A percentile compares a stretch with the other conserved stretches of the same genome.
Evolutionary conservation across 1,284 basidiomycete species (phyloP).

Genomic region (Malassezia furfur): DNA sequence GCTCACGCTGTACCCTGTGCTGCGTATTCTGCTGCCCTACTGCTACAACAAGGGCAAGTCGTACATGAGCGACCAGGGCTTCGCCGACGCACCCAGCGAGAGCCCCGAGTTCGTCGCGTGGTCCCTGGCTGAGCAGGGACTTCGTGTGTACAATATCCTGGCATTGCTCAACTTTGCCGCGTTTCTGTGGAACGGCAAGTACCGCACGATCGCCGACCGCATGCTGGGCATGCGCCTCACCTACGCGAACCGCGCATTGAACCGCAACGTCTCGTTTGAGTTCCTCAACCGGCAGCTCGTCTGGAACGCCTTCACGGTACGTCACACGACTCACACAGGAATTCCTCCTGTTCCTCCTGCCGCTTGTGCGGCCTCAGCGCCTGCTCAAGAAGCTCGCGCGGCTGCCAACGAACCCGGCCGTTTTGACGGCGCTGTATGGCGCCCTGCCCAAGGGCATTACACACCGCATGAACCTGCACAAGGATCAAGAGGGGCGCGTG

Average conservation of each 20-base stretch:
- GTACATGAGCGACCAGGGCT: constrained; percentile 69
- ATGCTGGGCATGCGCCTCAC: constrained; percentile 68
- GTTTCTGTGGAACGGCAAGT: constrained; percentile 82
- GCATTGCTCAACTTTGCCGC: constrained; percentile 67
- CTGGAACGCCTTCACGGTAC: constrained; percentile 92
- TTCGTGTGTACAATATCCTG: constrained; percentile 57
- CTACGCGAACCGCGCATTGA: constrained; percentile 62
- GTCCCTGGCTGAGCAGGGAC: constrained; percentile 61
- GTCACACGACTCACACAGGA: constrained; percentile 59
- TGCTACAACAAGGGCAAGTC: constrained; percentile 63
- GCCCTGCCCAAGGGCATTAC: constrained; percentile 26
- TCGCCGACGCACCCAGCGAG: constrained; percentile 60
- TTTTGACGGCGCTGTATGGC: constrained; percentile 42
- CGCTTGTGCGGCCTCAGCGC: constrained; percentile 64
- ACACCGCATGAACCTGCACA: constrained; percentile 25
- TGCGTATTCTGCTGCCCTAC: constrained; percentile 73
- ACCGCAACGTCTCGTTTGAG: constrained; percentile 86
- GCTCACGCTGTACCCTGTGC: constrained; percentile 56
- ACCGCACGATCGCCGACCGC: constrained; percentile 74
- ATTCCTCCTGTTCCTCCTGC: constrained; percentile 85
- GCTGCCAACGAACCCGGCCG: constrained; percentile 31
- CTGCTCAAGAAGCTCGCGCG: constrained; percentile 55
- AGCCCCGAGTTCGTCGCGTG: constrained; percentile 58
- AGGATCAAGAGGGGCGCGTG: constrained; percentile 16
- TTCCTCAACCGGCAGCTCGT: constrained; percentile 99